A percentile compares a stretch with the other conserved stretches of the same genome.
Conservation (phyloP, 192 early-diverging fungal species). For the Podila clonocystis region DNA sequence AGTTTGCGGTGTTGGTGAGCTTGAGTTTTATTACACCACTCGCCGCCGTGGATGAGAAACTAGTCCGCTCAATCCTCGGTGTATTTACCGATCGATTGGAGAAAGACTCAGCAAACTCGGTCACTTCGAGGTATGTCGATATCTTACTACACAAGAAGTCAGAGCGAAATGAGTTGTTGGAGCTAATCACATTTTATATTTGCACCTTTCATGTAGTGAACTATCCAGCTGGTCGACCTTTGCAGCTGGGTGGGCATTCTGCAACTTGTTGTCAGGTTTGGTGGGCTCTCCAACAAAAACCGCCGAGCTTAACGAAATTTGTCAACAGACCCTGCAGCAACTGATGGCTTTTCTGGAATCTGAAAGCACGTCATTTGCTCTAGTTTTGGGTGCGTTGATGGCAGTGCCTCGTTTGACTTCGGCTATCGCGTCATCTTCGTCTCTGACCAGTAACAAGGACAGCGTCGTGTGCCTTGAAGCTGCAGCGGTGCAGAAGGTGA, state of each 20-base stretch:
- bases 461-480: neutral
- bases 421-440: conserved; percentile 18
- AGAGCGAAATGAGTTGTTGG: too few relatives aligned
- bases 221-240: conserved; percentile 50
- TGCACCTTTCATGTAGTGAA: conserved; percentile 12
- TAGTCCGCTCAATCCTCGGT: conserved; percentile 34
- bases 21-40: conserved; percentile 51
- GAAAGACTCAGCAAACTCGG: conserved; percentile 6
- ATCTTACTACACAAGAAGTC: neutral
- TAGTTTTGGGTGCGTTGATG: conserved; percentile 42
- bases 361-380: conserved; percentile 16
- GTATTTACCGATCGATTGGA: conserved; percentile 34
- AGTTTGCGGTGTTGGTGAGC: conserved; percentile 48
- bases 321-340: conserved; percentile 31
- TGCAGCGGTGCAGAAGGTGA: conserved; percentile 25
- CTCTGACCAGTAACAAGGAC: neutral
- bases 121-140: conserved; percentile 6
- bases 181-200: too few relatives aligned
- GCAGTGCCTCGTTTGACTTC: conserved; percentile 43
- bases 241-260: conserved; percentile 51
- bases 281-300: conserved; percentile 50
- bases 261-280: conserved; percentile 46
- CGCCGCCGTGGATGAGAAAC: conserved; percentile 49
- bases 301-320: conserved; percentile 29
- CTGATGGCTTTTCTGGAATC: conserved; percentile 26